phyloP scores from a whole-genome alignment of 257 asterid genomes.

The Anisodus tanguticus region DNA sequence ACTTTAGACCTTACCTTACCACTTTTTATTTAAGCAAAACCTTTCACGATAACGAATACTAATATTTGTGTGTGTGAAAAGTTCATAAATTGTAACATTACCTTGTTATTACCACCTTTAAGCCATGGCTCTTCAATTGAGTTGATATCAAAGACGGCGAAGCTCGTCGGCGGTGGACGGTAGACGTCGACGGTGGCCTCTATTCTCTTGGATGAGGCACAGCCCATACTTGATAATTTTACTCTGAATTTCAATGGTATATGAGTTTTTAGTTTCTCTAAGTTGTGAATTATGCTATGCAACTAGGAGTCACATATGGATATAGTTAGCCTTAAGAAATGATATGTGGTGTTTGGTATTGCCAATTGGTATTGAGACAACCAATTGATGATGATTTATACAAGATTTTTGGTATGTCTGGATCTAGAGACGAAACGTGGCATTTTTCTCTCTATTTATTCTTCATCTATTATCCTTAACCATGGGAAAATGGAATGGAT shows the following conservation, averaged over 20 bases:
- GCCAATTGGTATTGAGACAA: constrained; percentile 31
- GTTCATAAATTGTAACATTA: not conserved
- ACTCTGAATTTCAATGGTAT: not conserved
- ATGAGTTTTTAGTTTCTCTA: not conserved
- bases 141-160: constrained; percentile 74
- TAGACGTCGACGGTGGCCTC: constrained; percentile 66
- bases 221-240: constrained; percentile 55
- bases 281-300: not conserved
- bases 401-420: constrained; percentile 20
- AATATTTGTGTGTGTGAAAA: not conserved
- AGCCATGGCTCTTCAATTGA: constrained; percentile 89
- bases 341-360: constrained; percentile 36
- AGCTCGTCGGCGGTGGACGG: constrained; percentile 84
- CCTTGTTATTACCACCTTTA: constrained; percentile 30
- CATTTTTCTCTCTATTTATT: no score
- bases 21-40: not conserved
- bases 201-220: constrained; percentile 72
- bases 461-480: not conserved
- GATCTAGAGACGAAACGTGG: not conserved
- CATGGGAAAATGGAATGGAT: not conserved
- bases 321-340: constrained; percentile 33
- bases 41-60: no score
- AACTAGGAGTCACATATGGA: not conserved
- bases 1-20: not conserved
- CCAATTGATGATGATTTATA: constrained; percentile 17